Evolutionary conservation across 352 stramenopile genomes (phyloP).

Genomic region (Hyaloperonospora brassicae): DNA sequence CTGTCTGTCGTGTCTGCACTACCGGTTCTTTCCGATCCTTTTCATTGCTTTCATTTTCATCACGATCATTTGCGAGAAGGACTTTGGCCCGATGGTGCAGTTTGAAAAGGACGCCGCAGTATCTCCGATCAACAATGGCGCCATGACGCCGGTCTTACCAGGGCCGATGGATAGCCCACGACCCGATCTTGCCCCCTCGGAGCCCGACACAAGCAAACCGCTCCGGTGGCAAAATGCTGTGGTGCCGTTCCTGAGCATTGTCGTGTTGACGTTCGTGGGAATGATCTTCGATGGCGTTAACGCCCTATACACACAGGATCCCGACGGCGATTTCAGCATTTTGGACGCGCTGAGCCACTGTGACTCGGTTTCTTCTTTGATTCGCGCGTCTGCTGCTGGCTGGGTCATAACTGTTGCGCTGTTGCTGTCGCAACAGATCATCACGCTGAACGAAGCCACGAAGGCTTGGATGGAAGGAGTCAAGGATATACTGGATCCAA

Average conservation of each 20-base stretch:
- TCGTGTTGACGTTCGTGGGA: slow-evolving; percentile 74
- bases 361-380: slow-evolving; percentile 68
- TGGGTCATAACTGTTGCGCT: slow-evolving; percentile 68
- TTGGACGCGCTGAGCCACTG: slow-evolving; percentile 73
- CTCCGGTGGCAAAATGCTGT: slow-evolving; percentile 82
- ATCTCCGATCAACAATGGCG: slow-evolving; percentile 53
- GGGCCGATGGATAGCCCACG: slow-evolving; percentile 63
- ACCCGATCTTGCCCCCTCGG: slow-evolving; percentile 54
- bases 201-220: slow-evolving; percentile 64
- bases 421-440: slow-evolving; percentile 74
- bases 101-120: slow-evolving; percentile 76
- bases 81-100: slow-evolving; percentile 84
- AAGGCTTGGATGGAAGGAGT: slow-evolving; percentile 87
- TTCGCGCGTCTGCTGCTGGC: slow-evolving; percentile 65
- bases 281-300: slow-evolving; percentile 83
- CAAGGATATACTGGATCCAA: slow-evolving; percentile 88
- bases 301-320: slow-evolving; percentile 36
- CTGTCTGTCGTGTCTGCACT: slow-evolving; percentile 76
- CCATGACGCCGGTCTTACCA: slow-evolving; percentile 51
- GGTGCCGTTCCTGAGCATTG: slow-evolving; percentile 74
- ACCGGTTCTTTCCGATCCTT: slow-evolving; percentile 84
- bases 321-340: slow-evolving; percentile 41
- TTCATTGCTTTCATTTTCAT: slow-evolving; percentile 88
- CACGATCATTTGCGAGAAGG: slow-evolving; percentile 82
- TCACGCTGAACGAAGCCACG: slow-evolving; percentile 81